Conservation (phyloP, 2,329 filamentous ascomycete genomes). For the Clonostachys solani region DNA sequence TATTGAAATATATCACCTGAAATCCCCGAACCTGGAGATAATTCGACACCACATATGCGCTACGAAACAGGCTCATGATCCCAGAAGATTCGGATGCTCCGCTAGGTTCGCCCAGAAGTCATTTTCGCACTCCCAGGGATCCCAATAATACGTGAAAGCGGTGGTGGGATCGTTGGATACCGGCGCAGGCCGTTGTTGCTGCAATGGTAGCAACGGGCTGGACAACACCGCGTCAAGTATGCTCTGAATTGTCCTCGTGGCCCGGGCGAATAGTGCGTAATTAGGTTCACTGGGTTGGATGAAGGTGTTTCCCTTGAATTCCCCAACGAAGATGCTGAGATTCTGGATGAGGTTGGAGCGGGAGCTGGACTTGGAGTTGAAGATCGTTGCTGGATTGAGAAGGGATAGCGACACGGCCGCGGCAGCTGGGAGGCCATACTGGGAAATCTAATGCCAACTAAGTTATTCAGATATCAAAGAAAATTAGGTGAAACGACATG, state of each 20-base stretch:
- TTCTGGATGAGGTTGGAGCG: constrained; percentile 6
- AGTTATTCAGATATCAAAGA: neutral
- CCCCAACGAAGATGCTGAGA: constrained; percentile 9
- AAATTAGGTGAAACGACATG: too few species aligned
- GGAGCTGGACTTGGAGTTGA: too few species aligned
- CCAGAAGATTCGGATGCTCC: neutral
- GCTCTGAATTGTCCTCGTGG: constrained; percentile 8
- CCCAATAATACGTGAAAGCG: neutral
- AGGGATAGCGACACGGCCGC: constrained; percentile 9
- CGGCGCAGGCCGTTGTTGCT: too few species aligned
- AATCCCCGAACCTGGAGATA: too few species aligned
- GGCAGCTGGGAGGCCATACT: constrained; percentile 10
- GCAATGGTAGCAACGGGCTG: too few species aligned
- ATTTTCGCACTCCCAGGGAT: neutral
- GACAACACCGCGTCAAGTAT: constrained; percentile 28
- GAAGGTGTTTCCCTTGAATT: constrained; percentile 8
- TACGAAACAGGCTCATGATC: too few species aligned
- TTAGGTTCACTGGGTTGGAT: constrained; percentile 9
- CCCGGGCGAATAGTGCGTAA: constrained; percentile 10
- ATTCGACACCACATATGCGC: too few species aligned
- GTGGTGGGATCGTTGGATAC: neutral
- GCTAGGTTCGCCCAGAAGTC: neutral
- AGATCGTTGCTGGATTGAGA: neutral
- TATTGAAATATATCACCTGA: too few species aligned
- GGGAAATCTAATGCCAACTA: constrained; percentile 4